A percentile compares a stretch with the other conserved stretches of the same genome.
phyloP scores from a whole-genome alignment of 495 filamentous ascomycete genomes.

The Aspergillus carlsbadensis region DNA sequence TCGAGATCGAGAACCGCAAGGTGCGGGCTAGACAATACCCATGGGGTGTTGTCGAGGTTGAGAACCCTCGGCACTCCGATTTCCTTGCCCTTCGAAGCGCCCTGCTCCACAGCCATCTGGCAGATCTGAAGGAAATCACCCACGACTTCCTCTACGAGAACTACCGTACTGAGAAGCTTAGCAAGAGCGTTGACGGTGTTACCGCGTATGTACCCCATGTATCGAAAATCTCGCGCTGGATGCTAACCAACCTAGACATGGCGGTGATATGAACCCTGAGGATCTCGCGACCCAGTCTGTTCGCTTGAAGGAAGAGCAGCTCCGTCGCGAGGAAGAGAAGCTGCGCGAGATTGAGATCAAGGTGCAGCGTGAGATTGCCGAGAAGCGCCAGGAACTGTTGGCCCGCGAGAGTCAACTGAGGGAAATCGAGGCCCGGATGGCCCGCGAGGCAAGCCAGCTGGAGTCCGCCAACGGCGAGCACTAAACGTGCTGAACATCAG shows the following conservation, averaged over 20 bases:
- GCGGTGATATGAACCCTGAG: constrained; percentile 85
- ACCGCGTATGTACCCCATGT: constrained; percentile 65
- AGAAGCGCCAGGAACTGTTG: constrained; percentile 97
- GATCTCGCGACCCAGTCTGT: constrained; percentile 95
- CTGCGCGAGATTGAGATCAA: constrained; percentile 98
- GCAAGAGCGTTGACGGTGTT: constrained; percentile 95
- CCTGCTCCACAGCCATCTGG: constrained; percentile 93
- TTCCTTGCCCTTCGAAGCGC: constrained; percentile 97
- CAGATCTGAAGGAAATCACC: constrained; percentile 98
- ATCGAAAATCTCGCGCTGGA: background rate
- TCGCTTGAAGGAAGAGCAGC: constrained; percentile 97
- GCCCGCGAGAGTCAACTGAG: constrained; percentile 97
- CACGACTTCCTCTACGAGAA: constrained; percentile 99
- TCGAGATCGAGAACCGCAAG: constrained; percentile 89
- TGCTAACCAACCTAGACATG: background rate
- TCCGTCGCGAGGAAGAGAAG: constrained; percentile 98
- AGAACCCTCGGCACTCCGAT: constrained; percentile 98
- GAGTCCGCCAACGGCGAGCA: constrained; percentile 49
- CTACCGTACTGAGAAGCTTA: constrained; percentile 99
- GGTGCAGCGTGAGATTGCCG: constrained; percentile 99
- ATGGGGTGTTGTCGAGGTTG: constrained; percentile 98
- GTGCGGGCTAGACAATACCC: constrained; percentile 96
- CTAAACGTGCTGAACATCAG: constrained; percentile 18
- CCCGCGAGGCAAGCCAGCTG: constrained; percentile 59
- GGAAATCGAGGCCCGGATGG: constrained; percentile 86